Base-by-base conservation (phyloP, 345 rosid species). In the Acer negundo region DNA sequence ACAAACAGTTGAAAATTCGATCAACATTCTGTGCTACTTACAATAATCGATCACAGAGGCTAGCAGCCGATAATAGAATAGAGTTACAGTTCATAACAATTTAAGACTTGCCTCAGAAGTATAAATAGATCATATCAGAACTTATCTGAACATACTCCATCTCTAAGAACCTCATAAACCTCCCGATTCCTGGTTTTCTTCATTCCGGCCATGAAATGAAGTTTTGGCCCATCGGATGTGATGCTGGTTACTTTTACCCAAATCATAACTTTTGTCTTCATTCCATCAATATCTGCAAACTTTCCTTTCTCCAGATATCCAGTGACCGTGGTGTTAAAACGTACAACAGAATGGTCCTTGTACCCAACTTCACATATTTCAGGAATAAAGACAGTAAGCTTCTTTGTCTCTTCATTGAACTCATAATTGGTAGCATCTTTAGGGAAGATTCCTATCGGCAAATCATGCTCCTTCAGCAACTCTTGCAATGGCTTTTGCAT, bases 401-500 rank as follows among this genome's bases (percentile, higher is more conserved):
- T 92, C 78, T 88, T 78, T 0, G 97, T 94, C 80, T 92, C 97
- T 84, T 91, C 97, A 62, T 91, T 87, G 80, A 96, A 96, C 87
- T 96, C 98, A 1, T 96, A 96, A 85, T 94, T 94, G 65, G 97
- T 96, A 26, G 99, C 95, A 76, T 96, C 97, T 35, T 90, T 87
- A 20, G 99, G 99, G 80, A 97, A 97, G 80, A 97, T 91, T 79
- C 99, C 99, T 17, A 89, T 76, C 0, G 97, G 90, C 78, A 97
- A 77, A 69, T 90, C 92, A 79, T 90, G 85, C 75, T 94, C 95
- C 87, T 91, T 90, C 2, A 97, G 90, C 78, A 97, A 86, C 55
- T 97, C 99, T 0, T 92, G 90, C 59, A 97, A 77, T 31, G 99
- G 93, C 85, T 85, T 94, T 85, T 97, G 99, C 97, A 97, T 93